phyloP scores from a whole-genome alignment of 371 early-diverging fungal genomes.

The Parasitella parasitica region DNA sequence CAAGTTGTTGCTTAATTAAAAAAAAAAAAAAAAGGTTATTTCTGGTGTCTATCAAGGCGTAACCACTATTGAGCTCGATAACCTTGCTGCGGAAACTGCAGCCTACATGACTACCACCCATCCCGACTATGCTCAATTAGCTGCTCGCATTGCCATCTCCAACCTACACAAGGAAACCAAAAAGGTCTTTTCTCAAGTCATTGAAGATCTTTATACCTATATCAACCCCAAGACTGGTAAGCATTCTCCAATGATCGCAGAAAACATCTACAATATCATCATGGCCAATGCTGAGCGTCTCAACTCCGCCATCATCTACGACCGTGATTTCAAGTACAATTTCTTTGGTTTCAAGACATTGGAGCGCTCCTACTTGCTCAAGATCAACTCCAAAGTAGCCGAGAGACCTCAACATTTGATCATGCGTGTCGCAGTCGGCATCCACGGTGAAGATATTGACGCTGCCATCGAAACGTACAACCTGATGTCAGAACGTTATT shows the following conservation, averaged over 20 bases:
- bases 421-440: slow-evolving; percentile 98
- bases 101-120: slow-evolving; percentile 98
- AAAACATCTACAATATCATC: slow-evolving; percentile 71
- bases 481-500: slow-evolving; percentile 94
- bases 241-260: slow-evolving; percentile 86
- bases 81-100: slow-evolving; percentile 96
- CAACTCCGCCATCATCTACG: slow-evolving; percentile 93
- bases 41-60: slow-evolving; percentile 96
- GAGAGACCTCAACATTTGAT: slow-evolving; percentile 99
- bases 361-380: slow-evolving; percentile 93
- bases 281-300: slow-evolving; percentile 79
- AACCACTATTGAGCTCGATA: slow-evolving; percentile 94
- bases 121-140: slow-evolving; percentile 97
- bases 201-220: slow-evolving; percentile 85
- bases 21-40: slow-evolving; percentile 45
- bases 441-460: slow-evolving; percentile 94
- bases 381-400: slow-evolving; percentile 77
- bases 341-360: slow-evolving; percentile 99
- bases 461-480: slow-evolving; percentile 96
- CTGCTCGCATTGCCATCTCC: slow-evolving; percentile 96
- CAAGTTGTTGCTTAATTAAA: too few relatives aligned
- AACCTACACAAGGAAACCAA: slow-evolving; percentile 97
- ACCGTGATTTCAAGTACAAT: slow-evolving; percentile 96
- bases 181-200: slow-evolving; percentile 86
- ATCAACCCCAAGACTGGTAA: slow-evolving; percentile 86